Conservation (phyloP, 2,329 filamentous ascomycete species). For the Ambrosiella xylebori region DNA sequence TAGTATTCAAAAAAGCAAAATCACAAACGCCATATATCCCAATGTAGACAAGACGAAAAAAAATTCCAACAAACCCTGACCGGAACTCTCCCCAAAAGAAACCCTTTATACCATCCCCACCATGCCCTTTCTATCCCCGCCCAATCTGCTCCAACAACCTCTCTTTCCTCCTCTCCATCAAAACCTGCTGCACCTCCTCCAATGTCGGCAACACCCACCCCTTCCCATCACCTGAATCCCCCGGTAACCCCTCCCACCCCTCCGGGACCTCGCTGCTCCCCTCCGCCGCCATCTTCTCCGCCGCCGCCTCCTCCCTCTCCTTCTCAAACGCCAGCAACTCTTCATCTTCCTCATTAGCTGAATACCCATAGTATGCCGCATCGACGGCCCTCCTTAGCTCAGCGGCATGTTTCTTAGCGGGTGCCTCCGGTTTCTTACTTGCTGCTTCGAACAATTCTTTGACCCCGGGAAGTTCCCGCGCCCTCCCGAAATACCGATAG, state of each 20-base stretch:
- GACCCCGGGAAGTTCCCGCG: conserved; percentile 77
- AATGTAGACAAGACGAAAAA: background rate
- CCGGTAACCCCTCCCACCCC: conserved; percentile 73
- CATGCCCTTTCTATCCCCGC: conserved; percentile 3
- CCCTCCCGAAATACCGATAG: conserved; percentile 86
- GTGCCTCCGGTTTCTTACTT: conserved; percentile 34
- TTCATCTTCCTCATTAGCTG: conserved; percentile 78
- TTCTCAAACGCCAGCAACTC: conserved; percentile 64
- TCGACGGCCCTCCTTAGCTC: conserved; percentile 60
- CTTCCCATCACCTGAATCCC: conserved; percentile 67
- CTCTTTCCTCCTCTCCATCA: conserved; percentile 70
- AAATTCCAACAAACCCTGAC: background rate
- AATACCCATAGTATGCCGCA: conserved; percentile 91
- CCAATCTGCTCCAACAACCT: conserved; percentile 69
- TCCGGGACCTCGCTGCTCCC: conserved; percentile 21
- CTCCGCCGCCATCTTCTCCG: conserved; percentile 44
- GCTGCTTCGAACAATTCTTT: conserved; percentile 90
- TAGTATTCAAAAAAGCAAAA: background rate
- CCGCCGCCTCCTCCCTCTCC: conserved; percentile 66
- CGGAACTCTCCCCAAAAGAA: conserved; percentile 3
- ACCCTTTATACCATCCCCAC: background rate
- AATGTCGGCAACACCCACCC: conserved; percentile 70
- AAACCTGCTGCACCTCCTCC: conserved; percentile 85
- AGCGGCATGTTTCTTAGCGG: conserved; percentile 47
- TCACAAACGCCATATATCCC: background rate